These are phyloP conservation scores for Stropharia rugosoannulata DNA, from an alignment of 768 basidiomycete genomes.

Conservation along the genomic window DNA sequence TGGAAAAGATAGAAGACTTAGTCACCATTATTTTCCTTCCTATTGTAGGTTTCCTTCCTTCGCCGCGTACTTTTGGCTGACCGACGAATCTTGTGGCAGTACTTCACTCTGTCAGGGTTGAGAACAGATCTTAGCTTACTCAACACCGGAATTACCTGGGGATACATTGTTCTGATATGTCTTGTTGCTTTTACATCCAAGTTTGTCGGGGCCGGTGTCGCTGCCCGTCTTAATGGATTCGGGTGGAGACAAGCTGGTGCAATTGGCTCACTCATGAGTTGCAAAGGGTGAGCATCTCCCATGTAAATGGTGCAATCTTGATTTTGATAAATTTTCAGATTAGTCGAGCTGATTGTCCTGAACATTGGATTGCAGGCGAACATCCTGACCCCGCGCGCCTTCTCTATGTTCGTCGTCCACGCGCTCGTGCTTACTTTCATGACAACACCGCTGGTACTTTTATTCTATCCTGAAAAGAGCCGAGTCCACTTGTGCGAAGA, in stretches of 20 bases:
- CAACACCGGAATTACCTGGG: constrained; percentile 78
- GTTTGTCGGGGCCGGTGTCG: constrained; percentile 64
- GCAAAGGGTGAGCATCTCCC: constrained; percentile 67
- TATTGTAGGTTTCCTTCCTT: constrained; percentile 45
- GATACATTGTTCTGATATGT: constrained; percentile 72
- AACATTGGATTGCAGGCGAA: constrained; percentile 79
- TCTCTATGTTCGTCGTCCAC: constrained; percentile 88
- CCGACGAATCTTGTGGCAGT: background rate
- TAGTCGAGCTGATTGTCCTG: constrained; percentile 88
- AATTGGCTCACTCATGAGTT: constrained; percentile 86
- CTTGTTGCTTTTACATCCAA: constrained; percentile 77
- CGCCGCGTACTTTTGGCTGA: background rate
- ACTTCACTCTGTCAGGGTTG: constrained; percentile 45
- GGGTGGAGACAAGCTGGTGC: constrained; percentile 73
- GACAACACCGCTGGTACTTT: constrained; percentile 79
- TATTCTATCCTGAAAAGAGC: constrained; percentile 69
- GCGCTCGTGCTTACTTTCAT: constrained; percentile 78
- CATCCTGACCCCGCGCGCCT: constrained; percentile 63
- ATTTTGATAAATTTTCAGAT: constrained; percentile 28
- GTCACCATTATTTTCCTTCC: constrained; percentile 74
- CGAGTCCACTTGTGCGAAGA: constrained; percentile 37
- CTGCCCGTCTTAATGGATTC: constrained; percentile 64
- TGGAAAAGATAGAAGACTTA: constrained; percentile 86
- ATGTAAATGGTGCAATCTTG: background rate
- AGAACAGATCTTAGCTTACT: constrained; percentile 80